A percentile compares a stretch with the other conserved stretches of the same genome.
Conservation (phyloP, 176 grass and related monocot genomes). For the Lolium rigidum region DNA sequence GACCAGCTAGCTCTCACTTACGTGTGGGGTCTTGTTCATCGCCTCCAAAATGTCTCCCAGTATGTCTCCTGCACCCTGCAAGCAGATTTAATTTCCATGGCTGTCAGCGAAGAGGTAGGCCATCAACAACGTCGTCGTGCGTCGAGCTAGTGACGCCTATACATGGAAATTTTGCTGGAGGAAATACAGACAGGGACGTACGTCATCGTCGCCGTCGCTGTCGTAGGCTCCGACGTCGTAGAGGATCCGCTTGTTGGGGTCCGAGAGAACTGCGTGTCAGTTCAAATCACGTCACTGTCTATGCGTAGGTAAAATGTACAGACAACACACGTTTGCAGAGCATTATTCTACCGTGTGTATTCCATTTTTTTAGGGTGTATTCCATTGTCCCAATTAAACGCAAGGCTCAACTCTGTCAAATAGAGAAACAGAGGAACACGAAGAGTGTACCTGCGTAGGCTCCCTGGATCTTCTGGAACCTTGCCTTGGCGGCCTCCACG, state of each 20-base stretch:
- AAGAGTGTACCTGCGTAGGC: constrained; percentile 54
- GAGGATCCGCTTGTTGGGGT: constrained; percentile 73
- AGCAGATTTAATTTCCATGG: neutral
- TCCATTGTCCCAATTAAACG: neutral
- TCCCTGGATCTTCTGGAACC: constrained; percentile 76
- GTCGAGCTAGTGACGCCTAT: too few species aligned
- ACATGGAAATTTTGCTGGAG: neutral
- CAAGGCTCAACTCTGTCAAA: too few species aligned
- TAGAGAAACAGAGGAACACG: neutral
- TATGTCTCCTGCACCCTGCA: constrained; percentile 64
- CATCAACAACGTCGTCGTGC: too few species aligned
- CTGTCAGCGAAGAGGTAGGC: neutral
- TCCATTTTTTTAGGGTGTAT: too few species aligned
- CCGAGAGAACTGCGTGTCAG: constrained; percentile 57
- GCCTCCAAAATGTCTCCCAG: constrained; percentile 63
- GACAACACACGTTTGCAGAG: too few species aligned
- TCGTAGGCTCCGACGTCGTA: constrained; percentile 78
- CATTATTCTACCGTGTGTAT: too few species aligned
- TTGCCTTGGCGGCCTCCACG: constrained; percentile 54
- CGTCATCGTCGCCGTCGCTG: constrained; percentile 55
- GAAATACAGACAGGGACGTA: neutral
- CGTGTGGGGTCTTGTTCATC: constrained; percentile 52
- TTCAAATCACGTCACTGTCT: too few species aligned
- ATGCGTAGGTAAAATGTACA: neutral
- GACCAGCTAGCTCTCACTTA: constrained; percentile 8